These are phyloP conservation scores for Lactifluus pinguis DNA, from an alignment of 768 basidiomycete species.

Conservation along the genomic window DNA sequence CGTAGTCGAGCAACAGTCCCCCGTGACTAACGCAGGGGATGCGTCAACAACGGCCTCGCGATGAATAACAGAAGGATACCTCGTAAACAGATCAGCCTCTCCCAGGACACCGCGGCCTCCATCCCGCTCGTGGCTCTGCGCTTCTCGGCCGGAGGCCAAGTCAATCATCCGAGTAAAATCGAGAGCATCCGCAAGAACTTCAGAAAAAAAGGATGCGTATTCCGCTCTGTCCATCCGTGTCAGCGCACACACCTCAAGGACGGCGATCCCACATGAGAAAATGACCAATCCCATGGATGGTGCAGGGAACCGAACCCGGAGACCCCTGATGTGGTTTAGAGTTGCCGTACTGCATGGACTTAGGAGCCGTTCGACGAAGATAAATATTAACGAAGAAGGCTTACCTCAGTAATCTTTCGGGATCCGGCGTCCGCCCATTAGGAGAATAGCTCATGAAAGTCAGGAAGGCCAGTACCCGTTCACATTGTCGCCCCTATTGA, in stretches of 20 bases:
- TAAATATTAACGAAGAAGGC: background rate
- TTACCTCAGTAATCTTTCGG: constrained; percentile 78
- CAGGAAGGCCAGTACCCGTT: constrained; percentile 52
- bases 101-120: constrained; percentile 65
- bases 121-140: constrained; percentile 54
- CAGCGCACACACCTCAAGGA: constrained; percentile 50
- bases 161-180: constrained; percentile 92
- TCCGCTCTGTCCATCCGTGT: constrained; percentile 41
- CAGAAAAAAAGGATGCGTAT: constrained; percentile 80
- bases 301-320: constrained; percentile 93
- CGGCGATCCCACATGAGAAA: constrained; percentile 82
- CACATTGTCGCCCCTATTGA: too few species aligned
- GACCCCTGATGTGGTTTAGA: constrained; percentile 79
- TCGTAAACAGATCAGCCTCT: constrained; percentile 91
- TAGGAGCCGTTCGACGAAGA: background rate
- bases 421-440: constrained; percentile 80
- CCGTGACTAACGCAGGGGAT: constrained; percentile 33
- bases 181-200: constrained; percentile 80
- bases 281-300: constrained; percentile 86
- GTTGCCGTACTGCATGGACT: constrained; percentile 70
- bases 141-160: constrained; percentile 41
- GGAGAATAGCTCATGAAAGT: constrained; percentile 44
- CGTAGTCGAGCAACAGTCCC: too few species aligned
- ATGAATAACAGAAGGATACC: constrained; percentile 32
- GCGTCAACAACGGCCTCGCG: background rate